These are phyloP conservation scores for Candolleomyces efflorescens DNA, from an alignment of 768 basidiomycete species.

Conservation along the genomic window DNA sequence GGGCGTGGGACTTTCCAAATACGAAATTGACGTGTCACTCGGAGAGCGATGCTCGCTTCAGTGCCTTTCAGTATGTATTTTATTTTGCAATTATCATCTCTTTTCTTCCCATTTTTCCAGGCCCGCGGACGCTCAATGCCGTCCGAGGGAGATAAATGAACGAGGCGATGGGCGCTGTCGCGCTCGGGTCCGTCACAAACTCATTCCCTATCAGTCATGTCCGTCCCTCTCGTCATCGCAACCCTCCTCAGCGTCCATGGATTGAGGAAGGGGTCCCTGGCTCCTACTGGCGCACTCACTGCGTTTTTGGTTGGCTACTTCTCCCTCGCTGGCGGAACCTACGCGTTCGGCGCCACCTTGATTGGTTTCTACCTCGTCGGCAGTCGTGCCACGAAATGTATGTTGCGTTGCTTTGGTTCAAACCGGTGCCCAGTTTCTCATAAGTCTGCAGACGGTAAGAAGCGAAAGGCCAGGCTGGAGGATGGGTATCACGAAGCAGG, in stretches of 20 bases:
- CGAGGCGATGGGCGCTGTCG: not conserved
- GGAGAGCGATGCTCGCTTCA: not conserved
- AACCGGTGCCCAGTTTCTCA: not conserved
- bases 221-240: constrained; percentile 40
- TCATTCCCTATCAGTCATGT: not conserved
- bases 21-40: constrained; percentile 4
- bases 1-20: constrained; percentile 28
- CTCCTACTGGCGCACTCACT: constrained; percentile 68
- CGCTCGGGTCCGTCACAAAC: not conserved
- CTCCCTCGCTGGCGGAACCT: constrained; percentile 64
- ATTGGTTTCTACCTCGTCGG: constrained; percentile 78
- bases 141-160: too few relatives aligned
- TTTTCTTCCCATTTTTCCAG: too few relatives aligned
- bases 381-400: constrained; percentile 80
- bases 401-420: constrained; percentile 17
- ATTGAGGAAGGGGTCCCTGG: constrained; percentile 67
- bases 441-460: constrained; percentile 55
- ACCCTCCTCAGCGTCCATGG: constrained; percentile 64
- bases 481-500: constrained; percentile 73
- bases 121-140: too few relatives aligned
- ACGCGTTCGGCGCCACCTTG: constrained; percentile 60
- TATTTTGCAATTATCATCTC: too few relatives aligned
- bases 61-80: too few relatives aligned
- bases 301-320: constrained; percentile 75
- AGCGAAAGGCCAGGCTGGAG: constrained; percentile 69